Evolutionary conservation across 1,139 yeast genomes (phyloP).

Genomic region (Pichia sp.): DNA sequence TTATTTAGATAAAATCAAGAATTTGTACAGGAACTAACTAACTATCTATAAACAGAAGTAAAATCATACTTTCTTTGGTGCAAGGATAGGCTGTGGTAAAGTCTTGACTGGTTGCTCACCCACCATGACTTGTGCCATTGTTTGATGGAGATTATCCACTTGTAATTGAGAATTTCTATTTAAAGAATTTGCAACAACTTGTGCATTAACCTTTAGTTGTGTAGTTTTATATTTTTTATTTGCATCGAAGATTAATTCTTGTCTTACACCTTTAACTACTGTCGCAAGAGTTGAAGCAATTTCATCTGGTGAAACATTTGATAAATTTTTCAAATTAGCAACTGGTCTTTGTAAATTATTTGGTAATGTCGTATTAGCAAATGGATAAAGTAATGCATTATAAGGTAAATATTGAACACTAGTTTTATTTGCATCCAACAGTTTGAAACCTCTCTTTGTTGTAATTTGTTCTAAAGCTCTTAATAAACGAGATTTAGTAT

Average conservation of each 20-base stretch:
- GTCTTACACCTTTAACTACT: slow-evolving; percentile 26
- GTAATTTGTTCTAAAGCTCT: slow-evolving; percentile 25
- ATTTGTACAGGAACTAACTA: too few species aligned
- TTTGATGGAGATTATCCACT: slow-evolving; percentile 22
- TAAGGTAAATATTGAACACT: slow-evolving; percentile 17
- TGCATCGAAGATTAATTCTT: slow-evolving; percentile 20
- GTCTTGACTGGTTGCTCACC: slow-evolving; percentile 19
- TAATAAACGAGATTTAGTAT: slow-evolving; percentile 24
- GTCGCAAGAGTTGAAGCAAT: slow-evolving; percentile 19
- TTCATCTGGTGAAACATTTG: slow-evolving; percentile 18
- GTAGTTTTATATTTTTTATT: slow-evolving; percentile 20
- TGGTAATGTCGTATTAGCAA: slow-evolving; percentile 21
- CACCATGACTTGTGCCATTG: slow-evolving; percentile 16
- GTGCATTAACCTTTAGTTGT: slow-evolving; percentile 24
- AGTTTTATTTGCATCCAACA: slow-evolving; percentile 13
- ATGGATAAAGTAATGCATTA: slow-evolving; percentile 21
- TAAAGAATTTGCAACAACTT: slow-evolving; percentile 26
- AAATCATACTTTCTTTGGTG: slow-evolving; percentile 17
- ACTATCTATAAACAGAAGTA: too few species aligned
- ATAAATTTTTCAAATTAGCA: slow-evolving; percentile 13
- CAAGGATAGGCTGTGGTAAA: slow-evolving; percentile 22
- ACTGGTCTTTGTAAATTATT: slow-evolving; percentile 15
- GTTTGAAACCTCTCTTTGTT: slow-evolving; percentile 20
- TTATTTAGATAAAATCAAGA: too few species aligned
- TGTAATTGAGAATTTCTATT: slow-evolving; percentile 28